phyloP scores from a whole-genome alignment of 805 yeast genomes.

The Myxozyma geophila region DNA sequence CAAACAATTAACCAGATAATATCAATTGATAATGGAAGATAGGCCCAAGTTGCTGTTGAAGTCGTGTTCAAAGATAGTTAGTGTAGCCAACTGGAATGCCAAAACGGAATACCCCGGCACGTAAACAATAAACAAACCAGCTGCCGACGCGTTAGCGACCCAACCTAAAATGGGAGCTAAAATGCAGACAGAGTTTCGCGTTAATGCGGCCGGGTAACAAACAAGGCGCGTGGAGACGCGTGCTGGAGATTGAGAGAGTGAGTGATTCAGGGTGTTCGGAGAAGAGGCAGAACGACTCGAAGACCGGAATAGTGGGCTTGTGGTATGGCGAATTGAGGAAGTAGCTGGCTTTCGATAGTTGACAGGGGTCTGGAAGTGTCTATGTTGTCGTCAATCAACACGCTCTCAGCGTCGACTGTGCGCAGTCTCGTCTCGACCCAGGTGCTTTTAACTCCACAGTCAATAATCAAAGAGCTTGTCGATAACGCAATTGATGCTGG shows the following conservation, averaged over 20 bases:
- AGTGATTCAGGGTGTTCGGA: background rate
- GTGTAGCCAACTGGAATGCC: too few relatives aligned
- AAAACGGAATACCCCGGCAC: slow-evolving; percentile 2
- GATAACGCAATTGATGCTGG: slow-evolving; percentile 39
- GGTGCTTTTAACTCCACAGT: slow-evolving; percentile 24
- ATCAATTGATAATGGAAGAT: too few relatives aligned
- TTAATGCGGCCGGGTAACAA: background rate
- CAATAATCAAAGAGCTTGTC: slow-evolving; percentile 36
- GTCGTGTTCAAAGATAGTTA: too few relatives aligned
- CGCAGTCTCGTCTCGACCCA: slow-evolving; percentile 30
- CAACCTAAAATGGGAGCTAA: background rate
- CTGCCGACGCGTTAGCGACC: background rate
- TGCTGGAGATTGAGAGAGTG: background rate
- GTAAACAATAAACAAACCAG: background rate
- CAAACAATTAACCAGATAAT: too few relatives aligned
- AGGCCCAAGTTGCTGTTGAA: too few relatives aligned
- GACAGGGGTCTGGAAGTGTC: background rate
- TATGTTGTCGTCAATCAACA: slow-evolving; percentile 8
- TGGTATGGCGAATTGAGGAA: background rate
- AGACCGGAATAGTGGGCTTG: background rate
- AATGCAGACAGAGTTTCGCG: background rate
- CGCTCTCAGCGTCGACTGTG: slow-evolving; percentile 24
- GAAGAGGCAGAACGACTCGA: background rate
- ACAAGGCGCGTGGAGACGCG: background rate
- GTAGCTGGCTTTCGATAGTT: background rate